Base-by-base conservation (phyloP, 345 rosid species). In the Lenwebbia sp. region DNA sequence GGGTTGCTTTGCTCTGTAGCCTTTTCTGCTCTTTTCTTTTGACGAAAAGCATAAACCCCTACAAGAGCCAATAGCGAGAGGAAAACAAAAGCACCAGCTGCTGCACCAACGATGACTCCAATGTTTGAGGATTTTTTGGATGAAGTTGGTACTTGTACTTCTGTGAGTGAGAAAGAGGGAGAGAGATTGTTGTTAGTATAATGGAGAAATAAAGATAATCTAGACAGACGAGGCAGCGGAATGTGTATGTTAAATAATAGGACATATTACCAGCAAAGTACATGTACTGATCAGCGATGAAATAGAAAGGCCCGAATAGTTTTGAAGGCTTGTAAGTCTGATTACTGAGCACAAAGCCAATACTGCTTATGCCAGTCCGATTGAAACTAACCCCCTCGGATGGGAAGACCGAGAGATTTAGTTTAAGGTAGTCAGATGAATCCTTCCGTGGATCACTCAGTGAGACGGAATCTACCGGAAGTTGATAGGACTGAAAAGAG, bases 1-100 rank as follows among this genome's bases (percentile, higher is more conserved):
- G 96, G 97, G 85, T 94, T 91, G 90, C 89, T 94, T 83, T 86
- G 90, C 82, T 83, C 91, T 41, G 92, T 89, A 82, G 96, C 99
- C 91, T 84, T 91, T 58, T 93, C 88, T 83, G 98, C 98, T 92
- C 88, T 95, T 90, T 84, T 93, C 90, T 93, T 97, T 86, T 96
- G 98, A 75, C 88, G 93, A 65, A 86, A 88, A 85, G 94, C 96
- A 58, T 96, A 97, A 85, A 94, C 25, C 41, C 96, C 98, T 10
- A 96, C 98, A 53, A 93, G 62, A 44, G 89, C 85, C 89, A 93
- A 89, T 49, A 98, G 86, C 52, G 92, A 12, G 82, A 96, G 40
- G 82, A 97, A 91, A 86, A 90, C 89, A 47, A 41, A 76, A 44
- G 90, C 95, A 85, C 96, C 98, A 84, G 86, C 96, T 54, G 87